Evolutionary conservation across 192 early-diverging fungal genomes (phyloP).

Genomic region (Spinellus fusiger): DNA sequence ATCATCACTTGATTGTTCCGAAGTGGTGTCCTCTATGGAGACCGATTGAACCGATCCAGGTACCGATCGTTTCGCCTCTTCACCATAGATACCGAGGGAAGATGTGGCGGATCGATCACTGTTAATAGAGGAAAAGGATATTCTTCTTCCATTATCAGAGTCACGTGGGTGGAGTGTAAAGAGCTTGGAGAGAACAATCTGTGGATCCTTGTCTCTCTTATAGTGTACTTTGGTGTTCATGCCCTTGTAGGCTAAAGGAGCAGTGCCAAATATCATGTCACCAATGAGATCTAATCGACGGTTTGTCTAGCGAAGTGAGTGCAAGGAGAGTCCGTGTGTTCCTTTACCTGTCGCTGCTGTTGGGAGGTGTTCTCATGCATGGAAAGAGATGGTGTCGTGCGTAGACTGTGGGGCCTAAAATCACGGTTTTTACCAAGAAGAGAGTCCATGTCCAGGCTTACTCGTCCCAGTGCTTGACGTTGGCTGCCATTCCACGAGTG

Average conservation of each 20-base stretch:
- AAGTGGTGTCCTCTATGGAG: conserved; percentile 6
- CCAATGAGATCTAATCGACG: conserved; percentile 34
- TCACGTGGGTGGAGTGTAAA: conserved; percentile 33
- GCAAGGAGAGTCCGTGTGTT: neutral
- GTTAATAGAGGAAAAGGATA: conserved; percentile 36
- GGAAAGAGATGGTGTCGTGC: conserved; percentile 6
- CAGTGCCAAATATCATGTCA: conserved; percentile 49
- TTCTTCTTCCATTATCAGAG: conserved; percentile 20
- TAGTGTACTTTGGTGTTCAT: conserved; percentile 42
- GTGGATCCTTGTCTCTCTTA: conserved; percentile 30
- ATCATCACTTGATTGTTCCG: conserved; percentile 28
- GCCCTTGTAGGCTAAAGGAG: conserved; percentile 46
- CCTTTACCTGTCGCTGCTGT: conserved; percentile 15
- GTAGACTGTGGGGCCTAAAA: conserved; percentile 15
- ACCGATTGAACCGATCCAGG: neutral
- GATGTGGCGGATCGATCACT: conserved; percentile 37
- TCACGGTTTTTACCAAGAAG: conserved; percentile 18
- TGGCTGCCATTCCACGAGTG: conserved; percentile 33
- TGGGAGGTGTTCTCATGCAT: conserved; percentile 7
- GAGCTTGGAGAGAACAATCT: conserved; percentile 36
- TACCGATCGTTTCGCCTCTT: neutral
- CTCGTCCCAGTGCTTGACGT: conserved; percentile 15
- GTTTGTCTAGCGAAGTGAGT: conserved; percentile 8
- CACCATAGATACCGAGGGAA: conserved; percentile 1
- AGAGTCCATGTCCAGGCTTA: conserved; percentile 15